Evolutionary conservation across 2,329 filamentous ascomycete genomes (phyloP).

Genomic region (Metarhizium album): DNA sequence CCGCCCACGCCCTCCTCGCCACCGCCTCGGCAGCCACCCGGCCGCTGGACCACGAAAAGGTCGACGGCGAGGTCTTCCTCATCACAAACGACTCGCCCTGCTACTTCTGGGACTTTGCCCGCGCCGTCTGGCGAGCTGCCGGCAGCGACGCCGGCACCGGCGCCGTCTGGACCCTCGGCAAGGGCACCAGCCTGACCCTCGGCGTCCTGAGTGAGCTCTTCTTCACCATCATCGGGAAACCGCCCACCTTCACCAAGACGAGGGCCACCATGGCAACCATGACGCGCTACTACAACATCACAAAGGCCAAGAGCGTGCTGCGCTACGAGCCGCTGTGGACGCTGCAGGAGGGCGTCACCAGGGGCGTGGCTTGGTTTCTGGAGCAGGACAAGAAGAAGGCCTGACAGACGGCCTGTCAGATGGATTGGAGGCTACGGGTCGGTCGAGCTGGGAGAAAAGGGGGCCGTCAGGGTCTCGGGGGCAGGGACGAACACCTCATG

Average conservation of each 20-base stretch:
- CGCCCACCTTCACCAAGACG: constrained; percentile 47
- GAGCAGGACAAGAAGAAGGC: constrained; percentile 34
- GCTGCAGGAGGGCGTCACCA: constrained; percentile 52
- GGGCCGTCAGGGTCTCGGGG: no score
- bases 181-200: constrained; percentile 39
- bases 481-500: no score
- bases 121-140: constrained; percentile 61
- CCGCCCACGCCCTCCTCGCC: constrained; percentile 59
- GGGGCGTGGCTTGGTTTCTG: constrained; percentile 43
- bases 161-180: constrained; percentile 44
- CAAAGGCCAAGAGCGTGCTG: constrained; percentile 60
- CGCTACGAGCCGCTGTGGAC: constrained; percentile 59
- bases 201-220: constrained; percentile 44
- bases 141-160: constrained; percentile 41
- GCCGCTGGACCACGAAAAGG: constrained; percentile 59
- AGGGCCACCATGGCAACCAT: constrained; percentile 58
- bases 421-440: no score
- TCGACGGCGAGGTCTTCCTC: constrained; percentile 82
- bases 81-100: constrained; percentile 82
- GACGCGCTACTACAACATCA: constrained; percentile 68
- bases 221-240: constrained; percentile 37
- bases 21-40: constrained; percentile 44
- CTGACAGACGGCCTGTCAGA: no score
- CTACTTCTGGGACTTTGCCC: constrained; percentile 84
- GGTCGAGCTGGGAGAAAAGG: no score